Conservation (phyloP, 495 filamentous ascomycete genomes). For the Delitschia confertaspora region DNA sequence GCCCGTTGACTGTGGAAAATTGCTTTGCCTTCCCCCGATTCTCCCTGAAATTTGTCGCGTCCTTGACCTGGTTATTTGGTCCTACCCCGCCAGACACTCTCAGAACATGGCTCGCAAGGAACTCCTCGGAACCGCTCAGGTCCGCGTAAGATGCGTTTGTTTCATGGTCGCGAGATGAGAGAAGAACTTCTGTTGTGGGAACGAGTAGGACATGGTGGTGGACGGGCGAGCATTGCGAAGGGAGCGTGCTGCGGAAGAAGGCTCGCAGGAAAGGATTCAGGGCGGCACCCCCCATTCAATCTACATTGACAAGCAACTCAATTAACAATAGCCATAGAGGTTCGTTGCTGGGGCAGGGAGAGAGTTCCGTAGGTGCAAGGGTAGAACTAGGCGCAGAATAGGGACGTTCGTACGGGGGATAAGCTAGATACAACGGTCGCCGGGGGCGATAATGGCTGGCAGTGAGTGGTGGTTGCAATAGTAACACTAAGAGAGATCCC, state of each 20-base stretch:
- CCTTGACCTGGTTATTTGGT: constrained; percentile 49
- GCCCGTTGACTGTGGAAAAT: constrained; percentile 83
- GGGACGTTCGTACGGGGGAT: too few species aligned
- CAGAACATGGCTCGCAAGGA: constrained; percentile 92
- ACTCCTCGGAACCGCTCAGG: constrained; percentile 80
- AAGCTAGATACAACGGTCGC: too few species aligned
- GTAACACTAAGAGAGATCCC: too few species aligned
- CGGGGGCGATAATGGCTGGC: too few species aligned
- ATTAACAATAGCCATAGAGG: too few species aligned
- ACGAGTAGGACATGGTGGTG: constrained; percentile 93
- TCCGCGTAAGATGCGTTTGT: constrained; percentile 68
- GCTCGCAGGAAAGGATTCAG: constrained; percentile 97
- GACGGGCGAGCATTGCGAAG: constrained; percentile 83
- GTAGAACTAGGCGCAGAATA: too few species aligned
- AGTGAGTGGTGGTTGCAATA: too few species aligned
- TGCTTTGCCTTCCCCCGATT: constrained; percentile 87
- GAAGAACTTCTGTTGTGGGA: constrained; percentile 82
- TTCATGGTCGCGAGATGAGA: constrained; percentile 83
- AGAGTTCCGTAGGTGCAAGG: too few species aligned
- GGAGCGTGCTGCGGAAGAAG: constrained; percentile 94
- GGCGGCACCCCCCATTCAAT: constrained; percentile 93
- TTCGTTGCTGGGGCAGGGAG: too few species aligned
- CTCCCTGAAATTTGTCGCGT: constrained; percentile 72
- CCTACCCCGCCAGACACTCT: constrained; percentile 58
- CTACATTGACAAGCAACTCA: constrained; percentile 34